Evolutionary conservation across 805 yeast species (phyloP), one percentile per base, ranked within the genome.

Genomic region (Candida rishiriensis): DNA sequence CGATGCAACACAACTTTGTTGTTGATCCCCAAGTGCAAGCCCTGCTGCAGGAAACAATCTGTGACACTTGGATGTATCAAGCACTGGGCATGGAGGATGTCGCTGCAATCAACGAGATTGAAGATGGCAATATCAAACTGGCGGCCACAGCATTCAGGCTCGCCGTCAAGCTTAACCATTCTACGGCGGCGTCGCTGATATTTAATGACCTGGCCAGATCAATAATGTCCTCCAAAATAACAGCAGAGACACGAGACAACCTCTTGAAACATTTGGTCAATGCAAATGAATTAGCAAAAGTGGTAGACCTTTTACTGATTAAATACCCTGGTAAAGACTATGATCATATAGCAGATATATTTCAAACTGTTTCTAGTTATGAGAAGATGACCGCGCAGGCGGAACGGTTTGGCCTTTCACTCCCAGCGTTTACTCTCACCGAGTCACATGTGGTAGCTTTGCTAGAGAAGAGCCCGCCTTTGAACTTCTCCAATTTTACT

Each of bases 261-360:
- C 16, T 16, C 32, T 30, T 12, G 14, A 15, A 10, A 35, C 16
- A 10, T n/a, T 52, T 21, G 1, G 16, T 48, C 13, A 44, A 36
- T 28, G 16, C 15, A 13, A 13, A 33, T 2, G 44, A 44, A 26
- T 16, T 54, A n/a, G 34, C 36, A 7, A n/a, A 32, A 9, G 38
- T 51, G 15, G 34, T 58, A 9, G 48, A 52, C 17, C 12, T 40
- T 14, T 40, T 47, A 12, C 26, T 43, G 13, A 39, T 54, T 11
- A 52, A 53, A 33, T 39, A 50, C 38, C 50, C 51, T 1, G 16
- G 32, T 13, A 18, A 40, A 1, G 55, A 51, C 32, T 12, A 16
- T 3, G 8, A 17, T 3, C 42, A 51, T 28, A 21, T 54, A 39
- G 2, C 26, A 35, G 3, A 37, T 48, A 37, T 48, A 2, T 47